Percentiles rank a stretch among this genome's conserved stretches.
Conservation (phyloP, 768 basidiomycete genomes). For the Phylloporus sp. region DNA sequence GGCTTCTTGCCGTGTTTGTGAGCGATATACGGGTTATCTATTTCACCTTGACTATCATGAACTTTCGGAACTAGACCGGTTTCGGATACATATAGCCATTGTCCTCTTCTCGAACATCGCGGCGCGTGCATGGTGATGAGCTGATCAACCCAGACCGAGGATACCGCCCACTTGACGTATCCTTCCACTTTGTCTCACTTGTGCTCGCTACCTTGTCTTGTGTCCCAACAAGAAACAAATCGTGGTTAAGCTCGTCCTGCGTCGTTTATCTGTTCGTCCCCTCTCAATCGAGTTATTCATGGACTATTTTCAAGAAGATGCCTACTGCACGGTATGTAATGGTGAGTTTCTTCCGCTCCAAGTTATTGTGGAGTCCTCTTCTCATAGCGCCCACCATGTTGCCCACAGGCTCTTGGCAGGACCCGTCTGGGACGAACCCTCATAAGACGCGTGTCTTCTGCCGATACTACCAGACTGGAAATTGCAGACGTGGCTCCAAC, state of each 20-base stretch:
- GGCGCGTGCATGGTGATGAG: constrained; percentile 18
- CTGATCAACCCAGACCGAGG: constrained; percentile 7
- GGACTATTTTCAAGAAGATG: constrained; percentile 15
- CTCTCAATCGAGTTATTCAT: constrained; percentile 1
- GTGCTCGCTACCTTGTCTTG: constrained; percentile 36
- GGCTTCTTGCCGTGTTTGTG: constrained; percentile 8
- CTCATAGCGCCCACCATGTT: constrained; percentile 8
- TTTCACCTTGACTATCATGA: constrained; percentile 11
- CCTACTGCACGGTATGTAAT: constrained; percentile 2
- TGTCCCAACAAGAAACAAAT: constrained; percentile 25
- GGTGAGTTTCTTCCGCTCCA: constrained; percentile 12
- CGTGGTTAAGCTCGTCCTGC: constrained; percentile 9
- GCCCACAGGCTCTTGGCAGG: constrained; percentile 11
- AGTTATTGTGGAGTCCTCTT: not conserved
- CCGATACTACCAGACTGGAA: constrained; percentile 24
- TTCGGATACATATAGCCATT: constrained; percentile 33
- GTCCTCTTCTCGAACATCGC: constrained; percentile 22
- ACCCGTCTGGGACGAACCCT: not conserved
- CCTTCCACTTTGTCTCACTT: constrained; percentile 22
- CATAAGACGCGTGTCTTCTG: constrained; percentile 15
- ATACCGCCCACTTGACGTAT: constrained; percentile 17
- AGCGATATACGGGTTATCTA: constrained; percentile 18
- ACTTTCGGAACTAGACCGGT: constrained; percentile 34
- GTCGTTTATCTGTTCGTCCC: not conserved
- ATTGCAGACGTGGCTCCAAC: constrained; percentile 24